A percentile compares a stretch with the other conserved stretches of the same genome.
Evolutionary conservation across 768 basidiomycete species (phyloP).

Genomic region (Ramaria sp.): DNA sequence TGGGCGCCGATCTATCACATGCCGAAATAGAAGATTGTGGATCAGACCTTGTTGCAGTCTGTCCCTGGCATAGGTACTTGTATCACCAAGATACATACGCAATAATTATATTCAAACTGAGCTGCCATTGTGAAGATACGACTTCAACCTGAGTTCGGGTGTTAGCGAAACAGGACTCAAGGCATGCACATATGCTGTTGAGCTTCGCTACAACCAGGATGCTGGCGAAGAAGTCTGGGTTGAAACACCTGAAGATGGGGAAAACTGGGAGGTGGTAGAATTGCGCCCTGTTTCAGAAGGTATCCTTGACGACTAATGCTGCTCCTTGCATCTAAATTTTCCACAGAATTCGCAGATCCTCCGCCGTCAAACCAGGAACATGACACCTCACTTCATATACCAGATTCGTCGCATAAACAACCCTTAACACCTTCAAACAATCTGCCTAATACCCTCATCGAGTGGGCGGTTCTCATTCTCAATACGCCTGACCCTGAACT

Average conservation of each 20-base stretch:
- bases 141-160: slow-evolving; percentile 62
- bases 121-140: slow-evolving; percentile 36
- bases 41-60: slow-evolving; percentile 49
- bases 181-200: slow-evolving; percentile 57
- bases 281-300: slow-evolving; percentile 67
- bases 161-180: slow-evolving; percentile 57
- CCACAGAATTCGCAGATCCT: slow-evolving; percentile 57
- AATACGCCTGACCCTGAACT: slow-evolving; percentile 61
- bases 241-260: slow-evolving; percentile 43
- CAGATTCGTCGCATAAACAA: slow-evolving; percentile 13
- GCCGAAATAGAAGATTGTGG: slow-evolving; percentile 67
- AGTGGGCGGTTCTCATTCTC: slow-evolving; percentile 71
- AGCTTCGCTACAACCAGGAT: slow-evolving; percentile 30
- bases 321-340: neutral
- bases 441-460: slow-evolving; percentile 57
- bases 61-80: slow-evolving; percentile 61
- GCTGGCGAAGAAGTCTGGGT: slow-evolving; percentile 44
- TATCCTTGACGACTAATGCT: slow-evolving; percentile 11
- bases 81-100: too few species aligned
- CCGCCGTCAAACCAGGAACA: slow-evolving; percentile 25
- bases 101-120: neutral
- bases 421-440: slow-evolving; percentile 35
- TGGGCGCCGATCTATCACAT: slow-evolving; percentile 72
- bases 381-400: slow-evolving; percentile 3
- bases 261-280: slow-evolving; percentile 55